Conservation (phyloP, 805 yeast genomes). For the Sugiyamaella smithiae region DNA sequence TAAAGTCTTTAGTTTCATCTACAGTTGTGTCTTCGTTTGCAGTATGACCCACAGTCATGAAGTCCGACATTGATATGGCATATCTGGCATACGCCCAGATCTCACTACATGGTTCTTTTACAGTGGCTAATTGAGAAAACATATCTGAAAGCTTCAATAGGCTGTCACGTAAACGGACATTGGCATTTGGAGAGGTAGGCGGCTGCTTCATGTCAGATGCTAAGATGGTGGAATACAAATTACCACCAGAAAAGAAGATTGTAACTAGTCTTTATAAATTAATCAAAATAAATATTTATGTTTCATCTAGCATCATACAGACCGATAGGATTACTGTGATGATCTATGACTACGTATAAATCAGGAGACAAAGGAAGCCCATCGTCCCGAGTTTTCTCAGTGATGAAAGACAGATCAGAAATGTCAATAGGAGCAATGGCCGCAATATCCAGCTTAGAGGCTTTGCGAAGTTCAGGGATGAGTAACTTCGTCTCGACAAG, state of each 20-base stretch:
- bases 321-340: slow-evolving; percentile 1
- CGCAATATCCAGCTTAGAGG: neutral
- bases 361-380: neutral
- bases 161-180: neutral
- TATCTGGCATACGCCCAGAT: neutral
- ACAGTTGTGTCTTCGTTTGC: neutral
- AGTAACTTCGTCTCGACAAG: neutral
- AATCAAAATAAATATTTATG: neutral
- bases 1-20: neutral
- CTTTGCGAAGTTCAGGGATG: neutral
- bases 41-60: neutral
- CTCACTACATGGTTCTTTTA: neutral
- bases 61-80: neutral
- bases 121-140: neutral
- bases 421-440: neutral
- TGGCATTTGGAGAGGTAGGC: too few species aligned
- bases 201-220: too few species aligned
- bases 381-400: neutral
- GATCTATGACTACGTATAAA: slow-evolving; percentile 1
- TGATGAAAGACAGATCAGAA: neutral
- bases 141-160: neutral
- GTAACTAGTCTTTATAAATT: too few species aligned
- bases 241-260: too few species aligned
- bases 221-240: too few species aligned
- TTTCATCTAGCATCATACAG: slow-evolving; percentile 2